Evolutionary conservation across 192 early-diverging fungal genomes (phyloP).

Genomic region (Bifiguratus adelaidae): DNA sequence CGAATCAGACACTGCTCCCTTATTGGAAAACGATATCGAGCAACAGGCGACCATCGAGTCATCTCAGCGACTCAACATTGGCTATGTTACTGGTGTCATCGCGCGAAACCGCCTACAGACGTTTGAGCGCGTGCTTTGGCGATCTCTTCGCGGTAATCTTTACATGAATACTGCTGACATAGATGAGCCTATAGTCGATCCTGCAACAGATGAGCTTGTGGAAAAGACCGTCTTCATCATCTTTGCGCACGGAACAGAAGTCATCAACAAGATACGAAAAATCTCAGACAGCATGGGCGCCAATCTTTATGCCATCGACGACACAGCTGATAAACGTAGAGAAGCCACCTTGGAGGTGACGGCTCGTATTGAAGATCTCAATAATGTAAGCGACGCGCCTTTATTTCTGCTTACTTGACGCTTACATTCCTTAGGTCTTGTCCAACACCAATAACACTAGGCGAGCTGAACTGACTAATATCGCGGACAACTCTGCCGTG

Average conservation of each 20-base stretch:
- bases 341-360: constrained; percentile 72
- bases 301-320: constrained; percentile 86
- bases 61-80: constrained; percentile 38
- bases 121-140: constrained; percentile 95
- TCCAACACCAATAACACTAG: constrained; percentile 80
- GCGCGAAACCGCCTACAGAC: constrained; percentile 68
- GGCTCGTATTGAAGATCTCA: constrained; percentile 82
- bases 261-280: constrained; percentile 84
- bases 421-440: constrained; percentile 49
- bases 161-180: constrained; percentile 95
- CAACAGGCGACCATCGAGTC: constrained; percentile 13
- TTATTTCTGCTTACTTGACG: too few relatives aligned
- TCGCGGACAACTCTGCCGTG: constrained; percentile 75
- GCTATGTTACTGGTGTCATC: constrained; percentile 95
- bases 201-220: constrained; percentile 73
- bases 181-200: constrained; percentile 88
- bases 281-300: constrained; percentile 94
- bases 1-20: constrained; percentile 36
- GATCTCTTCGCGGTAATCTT: constrained; percentile 93
- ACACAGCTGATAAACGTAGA: constrained; percentile 72
- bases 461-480: constrained; percentile 69
- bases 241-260: constrained; percentile 92
- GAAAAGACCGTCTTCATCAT: constrained; percentile 98
- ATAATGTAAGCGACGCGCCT: constrained; percentile 22
- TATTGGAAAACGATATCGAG: constrained; percentile 50